Conservation (phyloP, 371 early-diverging fungal species). For the Zopfochytrium polystomum region DNA sequence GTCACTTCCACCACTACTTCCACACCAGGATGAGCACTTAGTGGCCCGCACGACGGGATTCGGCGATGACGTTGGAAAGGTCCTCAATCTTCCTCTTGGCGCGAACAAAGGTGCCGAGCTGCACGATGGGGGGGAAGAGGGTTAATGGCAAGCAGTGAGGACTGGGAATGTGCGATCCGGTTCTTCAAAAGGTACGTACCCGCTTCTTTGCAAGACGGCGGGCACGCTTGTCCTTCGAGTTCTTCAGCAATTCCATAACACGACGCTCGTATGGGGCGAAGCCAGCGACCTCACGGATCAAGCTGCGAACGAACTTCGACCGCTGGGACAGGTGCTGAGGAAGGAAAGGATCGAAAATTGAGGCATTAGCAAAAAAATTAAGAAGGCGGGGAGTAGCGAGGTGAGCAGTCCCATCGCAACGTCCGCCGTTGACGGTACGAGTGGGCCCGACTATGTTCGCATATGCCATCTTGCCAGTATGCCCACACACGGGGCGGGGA, state of each 20-base stretch:
- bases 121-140: too few species aligned
- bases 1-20: too few species aligned
- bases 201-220: conserved; percentile 97
- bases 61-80: conserved; percentile 88
- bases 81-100: conserved; percentile 99
- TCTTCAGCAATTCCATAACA: conserved; percentile 99
- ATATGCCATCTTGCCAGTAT: too few species aligned
- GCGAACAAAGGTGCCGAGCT: conserved; percentile 94
- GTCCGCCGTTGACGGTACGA: too few species aligned
- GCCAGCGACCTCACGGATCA: conserved; percentile 96
- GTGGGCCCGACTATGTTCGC: too few species aligned
- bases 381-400: background rate
- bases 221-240: conserved; percentile 99
- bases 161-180: conserved; percentile 41
- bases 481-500: background rate
- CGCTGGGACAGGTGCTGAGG: conserved; percentile 73
- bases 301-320: conserved; percentile 83
- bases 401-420: background rate
- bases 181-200: conserved; percentile 50
- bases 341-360: too few species aligned
- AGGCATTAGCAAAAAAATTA: background rate
- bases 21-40: too few species aligned
- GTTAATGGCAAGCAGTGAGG: too few species aligned
- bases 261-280: conserved; percentile 98
- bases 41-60: conserved; percentile 77